Conservation (phyloP, 208 protist species). For the Crithidia bombi region DNA sequence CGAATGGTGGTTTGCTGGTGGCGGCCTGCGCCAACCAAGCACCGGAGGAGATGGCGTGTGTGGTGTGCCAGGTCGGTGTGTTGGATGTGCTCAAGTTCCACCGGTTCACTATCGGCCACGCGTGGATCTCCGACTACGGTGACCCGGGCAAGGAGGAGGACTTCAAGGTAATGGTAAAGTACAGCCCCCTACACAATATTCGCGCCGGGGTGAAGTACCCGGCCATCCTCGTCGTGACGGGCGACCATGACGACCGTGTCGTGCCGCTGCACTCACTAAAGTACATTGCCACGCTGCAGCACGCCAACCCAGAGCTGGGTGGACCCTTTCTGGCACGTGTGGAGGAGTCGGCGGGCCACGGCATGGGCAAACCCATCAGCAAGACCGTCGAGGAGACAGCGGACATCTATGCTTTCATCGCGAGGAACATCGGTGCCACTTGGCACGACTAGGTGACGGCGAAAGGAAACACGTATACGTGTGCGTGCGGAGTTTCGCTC, state of each 20-base stretch:
- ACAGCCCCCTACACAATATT: constrained; percentile 96
- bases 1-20: constrained; percentile 95
- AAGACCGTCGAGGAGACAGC: constrained; percentile 89
- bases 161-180: constrained; percentile 93
- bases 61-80: constrained; percentile 91
- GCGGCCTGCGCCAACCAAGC: constrained; percentile 90
- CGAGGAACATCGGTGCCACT: constrained; percentile 73
- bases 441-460: constrained; percentile 49
- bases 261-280: constrained; percentile 97
- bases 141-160: constrained; percentile 91
- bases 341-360: constrained; percentile 88
- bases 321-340: constrained; percentile 87
- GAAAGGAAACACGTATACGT: neutral
- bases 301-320: constrained; percentile 71
- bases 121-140: constrained; percentile 94
- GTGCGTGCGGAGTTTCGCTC: neutral
- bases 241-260: constrained; percentile 96
- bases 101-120: constrained; percentile 95
- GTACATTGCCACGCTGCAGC: constrained; percentile 93
- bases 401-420: constrained; percentile 94
- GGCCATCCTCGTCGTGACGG: constrained; percentile 90
- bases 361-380: constrained; percentile 91
- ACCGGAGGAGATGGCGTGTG: constrained; percentile 84
- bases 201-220: constrained; percentile 81
- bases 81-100: constrained; percentile 96